Percentiles rank a stretch among this genome's conserved stretches.
Evolutionary conservation across 1,284 basidiomycete species (phyloP).

Genomic region (Ganoderma lucidum): DNA sequence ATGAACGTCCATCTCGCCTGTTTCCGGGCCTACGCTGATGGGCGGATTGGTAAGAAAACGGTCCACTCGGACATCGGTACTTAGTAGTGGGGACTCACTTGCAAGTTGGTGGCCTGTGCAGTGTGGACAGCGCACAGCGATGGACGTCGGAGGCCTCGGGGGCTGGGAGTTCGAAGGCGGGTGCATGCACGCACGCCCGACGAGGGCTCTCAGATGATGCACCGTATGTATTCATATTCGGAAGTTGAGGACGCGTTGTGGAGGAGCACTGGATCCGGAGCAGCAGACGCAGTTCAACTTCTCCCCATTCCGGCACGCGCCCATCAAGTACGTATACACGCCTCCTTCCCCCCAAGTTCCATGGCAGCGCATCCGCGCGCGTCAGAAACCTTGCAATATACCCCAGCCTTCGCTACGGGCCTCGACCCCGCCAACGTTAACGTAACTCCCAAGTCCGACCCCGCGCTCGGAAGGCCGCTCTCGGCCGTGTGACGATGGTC

Average conservation of each 20-base stretch:
- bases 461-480: background rate
- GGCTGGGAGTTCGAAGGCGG: background rate
- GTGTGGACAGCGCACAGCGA: too few relatives aligned
- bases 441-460: background rate
- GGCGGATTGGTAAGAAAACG: constrained; percentile 2
- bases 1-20: constrained; percentile 9
- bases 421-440: background rate
- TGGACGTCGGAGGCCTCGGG: too few relatives aligned
- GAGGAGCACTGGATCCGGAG: background rate
- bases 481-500: background rate
- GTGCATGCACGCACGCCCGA: background rate
- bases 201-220: background rate
- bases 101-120: background rate
- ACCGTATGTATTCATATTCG: background rate
- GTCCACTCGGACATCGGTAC: background rate
- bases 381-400: constrained; percentile 1
- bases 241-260: background rate
- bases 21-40: constrained; percentile 29
- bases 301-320: background rate
- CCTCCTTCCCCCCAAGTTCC: background rate
- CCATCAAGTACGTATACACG: background rate
- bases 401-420: background rate
- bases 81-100: background rate
- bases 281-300: background rate
- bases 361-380: background rate